phyloP scores from a whole-genome alignment of 768 basidiomycete species.

The Rickenella mellea region DNA sequence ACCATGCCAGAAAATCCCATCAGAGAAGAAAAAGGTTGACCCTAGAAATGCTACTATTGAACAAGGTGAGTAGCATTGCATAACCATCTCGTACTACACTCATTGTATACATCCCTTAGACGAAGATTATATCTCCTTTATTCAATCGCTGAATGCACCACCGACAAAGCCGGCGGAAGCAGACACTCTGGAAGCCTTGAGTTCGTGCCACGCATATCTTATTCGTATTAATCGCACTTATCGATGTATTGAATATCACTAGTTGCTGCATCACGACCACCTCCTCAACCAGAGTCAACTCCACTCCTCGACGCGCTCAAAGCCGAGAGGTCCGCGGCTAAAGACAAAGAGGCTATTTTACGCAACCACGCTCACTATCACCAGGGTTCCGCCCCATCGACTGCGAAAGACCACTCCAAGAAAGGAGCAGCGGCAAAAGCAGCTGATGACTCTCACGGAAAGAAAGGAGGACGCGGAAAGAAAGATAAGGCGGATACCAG shows the following conservation, averaged over 20 bases:
- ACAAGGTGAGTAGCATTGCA: constrained; percentile 43
- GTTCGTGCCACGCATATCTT: constrained; percentile 27
- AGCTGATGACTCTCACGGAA: constrained; percentile 3
- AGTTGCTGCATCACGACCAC: constrained; percentile 60
- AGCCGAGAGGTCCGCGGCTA: constrained; percentile 63
- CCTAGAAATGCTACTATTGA: constrained; percentile 82
- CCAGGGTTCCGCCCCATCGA: constrained; percentile 28
- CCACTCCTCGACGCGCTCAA: constrained; percentile 91
- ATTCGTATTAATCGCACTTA: neutral
- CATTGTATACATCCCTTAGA: constrained; percentile 31
- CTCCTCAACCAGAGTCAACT: constrained; percentile 66
- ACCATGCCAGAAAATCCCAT: constrained; percentile 79
- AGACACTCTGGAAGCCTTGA: constrained; percentile 52
- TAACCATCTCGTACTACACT: neutral
- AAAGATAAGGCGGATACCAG: constrained; percentile 13
- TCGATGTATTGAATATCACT: neutral
- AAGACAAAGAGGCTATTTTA: constrained; percentile 63
- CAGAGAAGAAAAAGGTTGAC: constrained; percentile 70
- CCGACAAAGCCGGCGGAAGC: constrained; percentile 39
- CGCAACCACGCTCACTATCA: constrained; percentile 70
- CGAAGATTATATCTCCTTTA: constrained; percentile 75
- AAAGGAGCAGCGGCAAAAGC: constrained; percentile 19
- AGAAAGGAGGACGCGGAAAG: constrained; percentile 6
- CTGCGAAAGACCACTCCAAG: constrained; percentile 30
- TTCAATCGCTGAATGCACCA: constrained; percentile 57